Evolutionary conservation across 345 rosid species (phyloP).

Genomic region (Barbarea vulgaris): DNA sequence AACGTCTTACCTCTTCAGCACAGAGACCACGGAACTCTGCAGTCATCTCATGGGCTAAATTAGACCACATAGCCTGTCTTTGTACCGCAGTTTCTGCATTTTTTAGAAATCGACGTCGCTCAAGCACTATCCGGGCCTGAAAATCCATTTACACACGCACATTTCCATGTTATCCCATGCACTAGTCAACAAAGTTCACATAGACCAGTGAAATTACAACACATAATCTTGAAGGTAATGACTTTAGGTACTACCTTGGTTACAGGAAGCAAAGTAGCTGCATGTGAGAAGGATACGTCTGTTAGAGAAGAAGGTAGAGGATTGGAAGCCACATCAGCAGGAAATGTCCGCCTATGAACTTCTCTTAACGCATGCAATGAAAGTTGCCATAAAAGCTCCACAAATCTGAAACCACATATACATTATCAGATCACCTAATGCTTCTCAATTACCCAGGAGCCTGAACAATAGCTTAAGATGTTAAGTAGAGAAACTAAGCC

Average conservation of each 20-base stretch:
- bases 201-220: background rate
- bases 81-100: slow-evolving; percentile 94
- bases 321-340: slow-evolving; percentile 79
- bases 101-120: slow-evolving; percentile 87
- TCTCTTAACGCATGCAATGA: slow-evolving; percentile 95
- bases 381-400: slow-evolving; percentile 98
- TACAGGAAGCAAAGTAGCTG: slow-evolving; percentile 96
- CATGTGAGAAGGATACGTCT: slow-evolving; percentile 98
- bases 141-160: background rate
- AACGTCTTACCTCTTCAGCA: slow-evolving; percentile 86
- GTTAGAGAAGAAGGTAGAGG: slow-evolving; percentile 93
- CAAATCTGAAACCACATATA: slow-evolving; percentile 87
- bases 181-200: slow-evolving; percentile 22
- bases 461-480: background rate
- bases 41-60: slow-evolving; percentile 99
- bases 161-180: background rate
- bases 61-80: slow-evolving; percentile 99
- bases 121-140: slow-evolving; percentile 98
- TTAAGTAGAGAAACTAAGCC: background rate
- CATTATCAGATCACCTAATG: background rate
- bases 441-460: background rate
- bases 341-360: slow-evolving; percentile 93
- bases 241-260: slow-evolving; percentile 63
- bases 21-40: slow-evolving; percentile 99
- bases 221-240: background rate